These are phyloP conservation scores for Euphorbia pulcherrima DNA, from an alignment of 345 rosid genomes.

Conservation along the genomic window DNA sequence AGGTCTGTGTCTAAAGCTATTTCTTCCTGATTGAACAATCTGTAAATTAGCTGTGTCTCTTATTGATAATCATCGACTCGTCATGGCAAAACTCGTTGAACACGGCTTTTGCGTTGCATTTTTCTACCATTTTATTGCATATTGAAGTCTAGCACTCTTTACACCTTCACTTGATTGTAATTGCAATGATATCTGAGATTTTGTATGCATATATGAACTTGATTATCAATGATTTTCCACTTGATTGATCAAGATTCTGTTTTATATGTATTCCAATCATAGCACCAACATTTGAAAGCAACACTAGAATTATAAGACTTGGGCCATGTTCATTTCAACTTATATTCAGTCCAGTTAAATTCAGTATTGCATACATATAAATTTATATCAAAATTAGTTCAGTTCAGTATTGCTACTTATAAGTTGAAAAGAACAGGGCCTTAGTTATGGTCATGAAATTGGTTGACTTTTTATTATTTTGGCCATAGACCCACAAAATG, in stretches of 20 bases:
- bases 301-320: not conserved
- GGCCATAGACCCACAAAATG: not conserved
- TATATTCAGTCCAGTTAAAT: too few relatives aligned
- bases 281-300: not conserved
- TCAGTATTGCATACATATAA: too few relatives aligned
- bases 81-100: not conserved
- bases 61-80: not conserved
- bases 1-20: conserved; percentile 42
- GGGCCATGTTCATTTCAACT: too few relatives aligned
- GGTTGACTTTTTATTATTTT: not conserved
- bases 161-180: not conserved
- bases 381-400: too few relatives aligned
- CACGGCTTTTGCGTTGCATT: not conserved
- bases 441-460: too few relatives aligned
- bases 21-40: conserved; percentile 19
- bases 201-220: not conserved
- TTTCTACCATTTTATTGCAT: not conserved
- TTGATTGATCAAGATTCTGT: not conserved
- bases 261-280: not conserved
- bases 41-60: conserved; percentile 9
- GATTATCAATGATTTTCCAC: too few relatives aligned
- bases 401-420: too few relatives aligned
- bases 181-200: not conserved
- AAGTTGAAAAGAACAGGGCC: too few relatives aligned
- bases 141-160: not conserved